Evolutionary conservation across 2,329 filamentous ascomycete genomes (phyloP).

Genomic region (Tolypocladium inflatum): DNA sequence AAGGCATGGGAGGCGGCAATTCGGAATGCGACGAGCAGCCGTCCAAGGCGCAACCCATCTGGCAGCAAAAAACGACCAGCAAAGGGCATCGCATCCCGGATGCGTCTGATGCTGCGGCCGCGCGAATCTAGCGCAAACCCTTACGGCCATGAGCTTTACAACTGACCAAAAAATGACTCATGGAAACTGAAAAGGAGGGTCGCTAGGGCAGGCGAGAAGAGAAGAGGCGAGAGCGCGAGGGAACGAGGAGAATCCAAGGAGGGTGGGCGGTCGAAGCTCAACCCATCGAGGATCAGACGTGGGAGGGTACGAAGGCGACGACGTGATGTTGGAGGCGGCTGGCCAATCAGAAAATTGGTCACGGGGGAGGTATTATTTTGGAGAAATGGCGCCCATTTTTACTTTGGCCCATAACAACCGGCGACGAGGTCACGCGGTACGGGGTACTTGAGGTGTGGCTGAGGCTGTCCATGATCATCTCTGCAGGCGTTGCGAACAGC

Average conservation of each 20-base stretch:
- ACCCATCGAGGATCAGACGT: slow-evolving; percentile 20
- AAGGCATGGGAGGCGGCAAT: slow-evolving; percentile 12
- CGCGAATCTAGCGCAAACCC: slow-evolving; percentile 11
- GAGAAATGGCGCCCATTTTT: slow-evolving; percentile 23
- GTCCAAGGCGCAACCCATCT: slow-evolving; percentile 8
- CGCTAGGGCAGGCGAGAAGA: slow-evolving; percentile 12
- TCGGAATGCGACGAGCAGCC: slow-evolving; percentile 20
- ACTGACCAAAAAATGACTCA: slow-evolving; percentile 19
- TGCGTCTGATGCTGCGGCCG: not conserved
- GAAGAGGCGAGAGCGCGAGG: slow-evolving; percentile 5
- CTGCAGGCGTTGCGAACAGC: not conserved
- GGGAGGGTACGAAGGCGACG: slow-evolving; percentile 18
- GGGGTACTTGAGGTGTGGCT: not conserved
- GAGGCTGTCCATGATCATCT: not conserved
- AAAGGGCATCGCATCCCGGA: not conserved
- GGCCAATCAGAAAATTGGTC: slow-evolving; percentile 31
- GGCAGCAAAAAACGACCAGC: not conserved
- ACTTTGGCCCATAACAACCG: slow-evolving; percentile 14
- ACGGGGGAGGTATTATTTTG: slow-evolving; percentile 23
- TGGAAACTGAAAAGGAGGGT: slow-evolving; percentile 19
- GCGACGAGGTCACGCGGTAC: not conserved
- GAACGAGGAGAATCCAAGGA: slow-evolving; percentile 6
- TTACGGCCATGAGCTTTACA: slow-evolving; percentile 7
- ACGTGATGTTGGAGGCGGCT: slow-evolving; percentile 19
- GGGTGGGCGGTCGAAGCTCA: slow-evolving; percentile 11